Conservation (phyloP, 768 basidiomycete genomes). For the Calocybe indica region DNA sequence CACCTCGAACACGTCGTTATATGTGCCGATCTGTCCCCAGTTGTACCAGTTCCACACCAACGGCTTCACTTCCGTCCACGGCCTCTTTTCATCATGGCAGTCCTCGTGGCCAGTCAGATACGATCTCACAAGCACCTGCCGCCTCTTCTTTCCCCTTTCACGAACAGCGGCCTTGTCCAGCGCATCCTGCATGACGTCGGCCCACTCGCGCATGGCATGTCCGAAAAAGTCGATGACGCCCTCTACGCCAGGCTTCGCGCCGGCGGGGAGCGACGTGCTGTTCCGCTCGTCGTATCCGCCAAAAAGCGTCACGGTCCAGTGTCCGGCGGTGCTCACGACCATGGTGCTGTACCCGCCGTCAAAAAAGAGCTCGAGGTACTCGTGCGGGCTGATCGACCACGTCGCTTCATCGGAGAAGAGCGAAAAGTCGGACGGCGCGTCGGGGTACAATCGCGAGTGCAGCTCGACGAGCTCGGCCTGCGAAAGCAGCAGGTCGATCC, state of each 20-base stretch:
- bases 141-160: slow-evolving; percentile 14
- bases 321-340: slow-evolving; percentile 59
- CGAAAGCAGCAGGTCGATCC: slow-evolving; percentile 54
- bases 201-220: slow-evolving; percentile 53
- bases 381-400: slow-evolving; percentile 48
- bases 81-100: slow-evolving; percentile 43
- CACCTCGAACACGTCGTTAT: slow-evolving; percentile 57
- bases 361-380: slow-evolving; percentile 48
- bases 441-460: slow-evolving; percentile 30
- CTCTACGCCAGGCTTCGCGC: slow-evolving; percentile 40
- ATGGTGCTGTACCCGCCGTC: slow-evolving; percentile 53
- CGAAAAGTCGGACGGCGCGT: slow-evolving; percentile 19
- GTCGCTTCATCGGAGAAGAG: slow-evolving; percentile 52
- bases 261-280: slow-evolving; percentile 6
- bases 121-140: slow-evolving; percentile 50
- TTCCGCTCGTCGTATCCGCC: slow-evolving; percentile 19
- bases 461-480: slow-evolving; percentile 40
- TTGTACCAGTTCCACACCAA: slow-evolving; percentile 52
- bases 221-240: slow-evolving; percentile 53
- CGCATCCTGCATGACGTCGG: slow-evolving; percentile 40
- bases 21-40: slow-evolving; percentile 55
- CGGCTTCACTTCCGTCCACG: slow-evolving; percentile 40
- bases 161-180: slow-evolving; percentile 27
- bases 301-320: slow-evolving; percentile 62
- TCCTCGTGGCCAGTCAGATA: slow-evolving; percentile 65